Evolutionary conservation across 805 yeast genomes (phyloP).

Genomic region (Ogataea pignaliae): DNA sequence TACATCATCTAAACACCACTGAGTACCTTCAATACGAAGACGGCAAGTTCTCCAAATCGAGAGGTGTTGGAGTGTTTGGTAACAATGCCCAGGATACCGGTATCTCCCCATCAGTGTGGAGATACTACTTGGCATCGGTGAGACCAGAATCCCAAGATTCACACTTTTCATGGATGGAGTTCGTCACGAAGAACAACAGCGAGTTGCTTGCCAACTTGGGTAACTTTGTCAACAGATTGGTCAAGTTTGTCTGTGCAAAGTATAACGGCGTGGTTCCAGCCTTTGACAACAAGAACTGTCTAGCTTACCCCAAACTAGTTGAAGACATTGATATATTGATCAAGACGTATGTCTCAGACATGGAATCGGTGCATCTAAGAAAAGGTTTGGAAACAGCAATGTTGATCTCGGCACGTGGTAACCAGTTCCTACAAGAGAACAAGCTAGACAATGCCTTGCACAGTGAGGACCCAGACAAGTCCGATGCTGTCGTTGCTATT

Average conservation of each 20-base stretch:
- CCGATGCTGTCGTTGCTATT: conserved; percentile 90
- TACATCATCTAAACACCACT: conserved; percentile 88
- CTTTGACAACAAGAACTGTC: conserved; percentile 45
- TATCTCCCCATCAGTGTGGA: conserved; percentile 89
- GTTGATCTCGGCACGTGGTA: conserved; percentile 90
- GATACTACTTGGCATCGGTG: conserved; percentile 87
- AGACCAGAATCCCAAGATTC: conserved; percentile 97
- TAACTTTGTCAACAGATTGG: conserved; percentile 90
- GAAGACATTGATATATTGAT: conserved; percentile 62
- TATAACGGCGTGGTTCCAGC: conserved; percentile 87
- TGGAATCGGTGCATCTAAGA: conserved; percentile 79
- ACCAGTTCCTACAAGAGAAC: conserved; percentile 92
- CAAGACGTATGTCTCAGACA: conserved; percentile 55
- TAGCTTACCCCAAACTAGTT: conserved; percentile 42
- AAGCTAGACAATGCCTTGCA: conserved; percentile 86
- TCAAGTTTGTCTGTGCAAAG: conserved; percentile 85
- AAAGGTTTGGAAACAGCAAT: conserved; percentile 89
- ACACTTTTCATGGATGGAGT: conserved; percentile 96
- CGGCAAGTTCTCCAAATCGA: conserved; percentile 96
- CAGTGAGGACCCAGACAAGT: conserved; percentile 66
- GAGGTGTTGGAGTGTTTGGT: conserved; percentile 97
- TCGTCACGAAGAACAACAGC: conserved; percentile 87
- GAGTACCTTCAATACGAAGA: conserved; percentile 97
- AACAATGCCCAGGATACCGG: conserved; percentile 95
- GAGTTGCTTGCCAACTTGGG: conserved; percentile 95